Conservation (phyloP, 106 monocot genomes). For the Agapanthus africanus region DNA sequence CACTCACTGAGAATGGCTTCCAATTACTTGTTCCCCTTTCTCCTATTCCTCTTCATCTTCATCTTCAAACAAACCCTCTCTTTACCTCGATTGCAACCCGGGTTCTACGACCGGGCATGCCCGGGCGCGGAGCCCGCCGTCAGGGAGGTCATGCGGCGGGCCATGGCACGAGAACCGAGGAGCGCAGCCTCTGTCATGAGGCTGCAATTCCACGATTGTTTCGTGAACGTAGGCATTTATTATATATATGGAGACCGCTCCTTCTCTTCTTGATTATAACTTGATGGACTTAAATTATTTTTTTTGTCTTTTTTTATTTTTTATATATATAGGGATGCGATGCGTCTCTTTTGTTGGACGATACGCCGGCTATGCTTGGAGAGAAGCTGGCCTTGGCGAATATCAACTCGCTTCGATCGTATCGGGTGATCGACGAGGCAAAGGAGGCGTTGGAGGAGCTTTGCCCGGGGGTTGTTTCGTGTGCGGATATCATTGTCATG, state of each 20-base stretch:
- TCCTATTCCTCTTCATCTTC: conserved; percentile 17
- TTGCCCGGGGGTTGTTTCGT: conserved; percentile 78
- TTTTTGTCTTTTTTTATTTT: too few relatives aligned
- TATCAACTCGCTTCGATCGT: conserved; percentile 71
- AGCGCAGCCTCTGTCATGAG: conserved; percentile 83
- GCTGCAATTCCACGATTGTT: conserved; percentile 90
- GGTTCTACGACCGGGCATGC: conserved; percentile 58
- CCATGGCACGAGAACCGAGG: conserved; percentile 48
- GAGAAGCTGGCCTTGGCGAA: conserved; percentile 81
- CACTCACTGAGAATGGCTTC: too few relatives aligned
- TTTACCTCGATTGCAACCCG: conserved; percentile 13
- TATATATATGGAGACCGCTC: background rate
- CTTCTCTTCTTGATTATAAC: too few relatives aligned
- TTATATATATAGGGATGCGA: conserved; percentile 98
- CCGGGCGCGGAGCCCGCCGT: conserved; percentile 53
- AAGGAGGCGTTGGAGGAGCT: conserved; percentile 50
- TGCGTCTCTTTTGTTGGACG: conserved; percentile 66
- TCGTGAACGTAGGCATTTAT: conserved; percentile 48
- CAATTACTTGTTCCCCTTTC: background rate
- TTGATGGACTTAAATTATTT: too few relatives aligned
- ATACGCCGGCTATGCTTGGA: conserved; percentile 48
- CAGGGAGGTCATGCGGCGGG: conserved; percentile 33
- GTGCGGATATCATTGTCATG: conserved; percentile 83
- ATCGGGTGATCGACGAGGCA: conserved; percentile 73
- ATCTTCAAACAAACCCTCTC: background rate